A percentile compares a stretch with the other conserved stretches of the same genome.
Conservation (phyloP, 257 asterid species). For the Solanum pinnatisectum region DNA sequence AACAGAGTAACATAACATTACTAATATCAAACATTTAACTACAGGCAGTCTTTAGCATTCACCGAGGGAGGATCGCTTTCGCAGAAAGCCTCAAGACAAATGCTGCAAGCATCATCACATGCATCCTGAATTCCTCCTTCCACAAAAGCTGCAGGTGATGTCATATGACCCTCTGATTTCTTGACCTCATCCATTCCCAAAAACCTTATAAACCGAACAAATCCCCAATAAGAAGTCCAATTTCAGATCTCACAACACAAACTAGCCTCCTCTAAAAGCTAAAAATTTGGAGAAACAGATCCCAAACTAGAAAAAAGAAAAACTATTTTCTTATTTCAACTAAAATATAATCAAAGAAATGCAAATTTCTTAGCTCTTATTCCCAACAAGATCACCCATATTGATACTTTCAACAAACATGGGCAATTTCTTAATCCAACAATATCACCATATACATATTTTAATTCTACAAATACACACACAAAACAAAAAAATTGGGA, state of each 20-base stretch:
- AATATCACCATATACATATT: neutral
- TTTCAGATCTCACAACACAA: neutral
- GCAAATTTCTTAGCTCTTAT: neutral
- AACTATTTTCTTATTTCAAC: too few relatives aligned
- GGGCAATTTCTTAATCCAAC: neutral
- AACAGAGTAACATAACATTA: neutral
- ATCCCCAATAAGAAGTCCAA: neutral
- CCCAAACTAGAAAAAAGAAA: neutral
- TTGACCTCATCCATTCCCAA: conserved; percentile 45
- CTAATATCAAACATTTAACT: neutral
- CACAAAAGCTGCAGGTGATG: conserved; percentile 89
- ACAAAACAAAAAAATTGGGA: neutral
- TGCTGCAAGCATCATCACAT: conserved; percentile 93
- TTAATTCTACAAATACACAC: neutral
- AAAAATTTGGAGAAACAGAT: neutral
- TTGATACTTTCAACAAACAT: neutral
- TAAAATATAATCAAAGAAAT: neutral
- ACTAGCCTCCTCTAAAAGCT: neutral
- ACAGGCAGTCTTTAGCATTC: neutral
- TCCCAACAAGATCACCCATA: neutral
- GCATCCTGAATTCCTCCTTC: conserved; percentile 97
- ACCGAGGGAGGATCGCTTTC: conserved; percentile 86
- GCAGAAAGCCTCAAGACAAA: conserved; percentile 80
- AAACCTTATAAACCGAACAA: conserved; percentile 17
- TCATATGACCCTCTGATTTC: conserved; percentile 39